phyloP scores from a whole-genome alignment of 2,329 filamentous ascomycete species.

The Sarocladium brachiariae region DNA sequence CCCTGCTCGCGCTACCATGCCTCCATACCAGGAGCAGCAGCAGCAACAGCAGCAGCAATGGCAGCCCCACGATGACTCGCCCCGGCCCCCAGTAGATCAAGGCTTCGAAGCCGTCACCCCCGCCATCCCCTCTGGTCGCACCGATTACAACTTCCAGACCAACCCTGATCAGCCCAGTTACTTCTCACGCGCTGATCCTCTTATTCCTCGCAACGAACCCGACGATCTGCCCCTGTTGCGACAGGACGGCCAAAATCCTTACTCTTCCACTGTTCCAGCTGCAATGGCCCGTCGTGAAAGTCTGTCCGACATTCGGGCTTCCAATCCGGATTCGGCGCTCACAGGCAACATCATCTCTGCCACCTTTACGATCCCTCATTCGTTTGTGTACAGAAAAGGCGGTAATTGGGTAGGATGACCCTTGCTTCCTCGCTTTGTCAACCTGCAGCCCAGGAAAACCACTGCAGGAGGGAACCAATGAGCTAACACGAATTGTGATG shows the following conservation, averaged over 20 bases:
- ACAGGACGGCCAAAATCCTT: conserved; percentile 7
- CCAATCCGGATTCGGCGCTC: conserved; percentile 49
- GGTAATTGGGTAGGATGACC: conserved; percentile 50
- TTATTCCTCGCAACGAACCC: conserved; percentile 5
- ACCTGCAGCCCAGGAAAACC: background rate
- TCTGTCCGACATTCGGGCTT: conserved; percentile 47
- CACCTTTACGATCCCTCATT: conserved; percentile 57
- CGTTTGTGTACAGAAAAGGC: conserved; percentile 50
- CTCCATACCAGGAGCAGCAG: background rate
- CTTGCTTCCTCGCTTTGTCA: background rate
- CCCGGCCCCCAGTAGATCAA: conserved; percentile 20
- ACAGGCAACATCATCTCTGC: conserved; percentile 62
- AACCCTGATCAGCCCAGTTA: conserved; percentile 15
- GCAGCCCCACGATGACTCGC: conserved; percentile 16
- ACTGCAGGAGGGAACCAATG: background rate
- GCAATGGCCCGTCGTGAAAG: conserved; percentile 41
- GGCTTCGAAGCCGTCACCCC: conserved; percentile 22
- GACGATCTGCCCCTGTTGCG: conserved; percentile 1
- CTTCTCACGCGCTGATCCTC: conserved; percentile 17
- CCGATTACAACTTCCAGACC: conserved; percentile 13
- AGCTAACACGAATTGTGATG: background rate
- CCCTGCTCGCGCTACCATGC: background rate
- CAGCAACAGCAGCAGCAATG: too few relatives aligned
- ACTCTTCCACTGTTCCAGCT: conserved; percentile 14
- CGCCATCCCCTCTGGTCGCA: conserved; percentile 16